Conservation (phyloP, 192 early-diverging fungal genomes). For the Coemansia sp. region DNA sequence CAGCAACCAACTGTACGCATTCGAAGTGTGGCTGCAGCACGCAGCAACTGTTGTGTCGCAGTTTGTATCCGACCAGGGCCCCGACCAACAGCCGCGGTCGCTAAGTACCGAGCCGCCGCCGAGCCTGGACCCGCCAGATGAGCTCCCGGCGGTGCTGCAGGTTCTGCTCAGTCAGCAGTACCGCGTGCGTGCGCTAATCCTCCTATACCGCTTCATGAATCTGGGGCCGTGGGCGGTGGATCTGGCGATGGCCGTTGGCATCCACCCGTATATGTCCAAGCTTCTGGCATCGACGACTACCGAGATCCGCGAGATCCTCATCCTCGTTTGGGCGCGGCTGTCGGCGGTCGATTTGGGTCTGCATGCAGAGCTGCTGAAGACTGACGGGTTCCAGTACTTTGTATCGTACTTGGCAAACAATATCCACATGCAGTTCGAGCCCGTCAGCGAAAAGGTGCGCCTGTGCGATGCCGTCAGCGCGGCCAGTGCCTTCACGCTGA, state of each 20-base stretch:
- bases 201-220: slow-evolving; percentile 89
- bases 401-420: slow-evolving; percentile 81
- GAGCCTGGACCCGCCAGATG: slow-evolving; percentile 70
- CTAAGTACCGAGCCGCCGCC: slow-evolving; percentile 50
- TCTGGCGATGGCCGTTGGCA: slow-evolving; percentile 89
- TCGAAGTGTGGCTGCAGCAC: slow-evolving; percentile 89
- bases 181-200: slow-evolving; percentile 84
- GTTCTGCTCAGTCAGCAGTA: slow-evolving; percentile 94
- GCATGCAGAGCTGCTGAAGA: slow-evolving; percentile 87
- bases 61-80: slow-evolving; percentile 44
- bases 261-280: slow-evolving; percentile 96
- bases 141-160: slow-evolving; percentile 94
- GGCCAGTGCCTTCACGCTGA: slow-evolving; percentile 84
- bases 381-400: slow-evolving; percentile 91
- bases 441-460: slow-evolving; percentile 50
- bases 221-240: slow-evolving; percentile 93
- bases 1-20: slow-evolving; percentile 94
- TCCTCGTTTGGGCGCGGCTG: slow-evolving; percentile 97
- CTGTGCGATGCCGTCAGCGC: slow-evolving; percentile 50
- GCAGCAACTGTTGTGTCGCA: slow-evolving; percentile 75
- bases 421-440: slow-evolving; percentile 56
- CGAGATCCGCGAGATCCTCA: slow-evolving; percentile 90
- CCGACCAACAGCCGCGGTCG: slow-evolving; percentile 46
- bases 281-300: slow-evolving; percentile 88
- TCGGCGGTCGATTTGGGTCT: slow-evolving; percentile 88